phyloP scores from a whole-genome alignment of 192 early-diverging fungal genomes.

The Coemansia sp. region DNA sequence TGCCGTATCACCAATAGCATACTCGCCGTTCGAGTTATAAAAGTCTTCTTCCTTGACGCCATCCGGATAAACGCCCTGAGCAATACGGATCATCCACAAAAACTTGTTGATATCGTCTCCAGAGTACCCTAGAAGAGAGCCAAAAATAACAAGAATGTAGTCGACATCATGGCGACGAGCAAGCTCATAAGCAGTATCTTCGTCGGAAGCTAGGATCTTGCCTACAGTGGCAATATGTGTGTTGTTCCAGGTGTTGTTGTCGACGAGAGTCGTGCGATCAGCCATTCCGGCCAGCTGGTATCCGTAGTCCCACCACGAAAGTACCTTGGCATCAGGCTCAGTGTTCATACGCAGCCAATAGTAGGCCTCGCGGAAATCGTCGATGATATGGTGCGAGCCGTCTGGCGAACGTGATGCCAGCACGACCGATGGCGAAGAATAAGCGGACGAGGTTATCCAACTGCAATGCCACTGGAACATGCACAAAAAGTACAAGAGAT shows the following conservation, averaged over 20 bases:
- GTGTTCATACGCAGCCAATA: conserved; percentile 99
- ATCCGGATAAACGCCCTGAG: conserved; percentile 94
- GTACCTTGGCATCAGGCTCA: conserved; percentile 84
- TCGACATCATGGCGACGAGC: conserved; percentile 92
- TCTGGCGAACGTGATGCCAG: conserved; percentile 84
- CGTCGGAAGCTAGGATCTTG: conserved; percentile 84
- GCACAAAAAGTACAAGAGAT: conserved; percentile 71
- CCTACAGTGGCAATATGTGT: conserved; percentile 99
- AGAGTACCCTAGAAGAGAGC: conserved; percentile 94
- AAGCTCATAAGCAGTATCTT: conserved; percentile 91
- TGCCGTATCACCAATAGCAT: conserved; percentile 88
- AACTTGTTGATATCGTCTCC: conserved; percentile 99
- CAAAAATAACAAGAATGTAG: conserved; percentile 97
- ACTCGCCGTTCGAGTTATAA: conserved; percentile 88
- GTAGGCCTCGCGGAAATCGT: conserved; percentile 99
- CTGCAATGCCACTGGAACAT: conserved; percentile 98
- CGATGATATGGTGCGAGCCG: conserved; percentile 94
- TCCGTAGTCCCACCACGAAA: conserved; percentile 99
- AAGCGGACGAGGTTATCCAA: conserved; percentile 96
- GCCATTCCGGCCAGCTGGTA: conserved; percentile 99
- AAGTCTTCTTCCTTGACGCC: conserved; percentile 87
- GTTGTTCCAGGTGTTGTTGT: conserved; percentile 99
- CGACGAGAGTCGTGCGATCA: conserved; percentile 92
- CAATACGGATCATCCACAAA: conserved; percentile 99
- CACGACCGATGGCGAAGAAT: conserved; percentile 98